These are phyloP conservation scores for Exophiala calicioides DNA, from an alignment of 2,329 filamentous ascomycete species.

Conservation along the genomic window DNA sequence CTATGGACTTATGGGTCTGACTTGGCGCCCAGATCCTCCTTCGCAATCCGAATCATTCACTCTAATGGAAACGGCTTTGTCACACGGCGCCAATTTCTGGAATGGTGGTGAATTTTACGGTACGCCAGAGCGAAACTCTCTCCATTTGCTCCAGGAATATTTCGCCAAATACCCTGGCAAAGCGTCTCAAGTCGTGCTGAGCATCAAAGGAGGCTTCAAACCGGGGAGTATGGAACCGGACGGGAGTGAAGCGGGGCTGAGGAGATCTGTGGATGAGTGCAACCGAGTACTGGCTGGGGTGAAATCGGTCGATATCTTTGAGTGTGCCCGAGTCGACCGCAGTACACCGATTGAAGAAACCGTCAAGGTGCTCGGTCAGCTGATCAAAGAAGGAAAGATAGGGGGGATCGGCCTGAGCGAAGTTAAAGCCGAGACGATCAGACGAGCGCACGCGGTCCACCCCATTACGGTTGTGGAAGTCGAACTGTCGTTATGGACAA, in stretches of 20 bases:
- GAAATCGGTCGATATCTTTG: slow-evolving; percentile 57
- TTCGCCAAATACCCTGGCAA: slow-evolving; percentile 65
- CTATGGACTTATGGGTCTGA: slow-evolving; percentile 35
- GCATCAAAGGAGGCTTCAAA: slow-evolving; percentile 59
- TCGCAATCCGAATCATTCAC: slow-evolving; percentile 44
- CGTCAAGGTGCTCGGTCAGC: slow-evolving; percentile 39
- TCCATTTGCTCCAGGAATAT: slow-evolving; percentile 62
- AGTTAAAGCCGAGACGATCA: slow-evolving; percentile 51
- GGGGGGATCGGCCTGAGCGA: slow-evolving; percentile 55
- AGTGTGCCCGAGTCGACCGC: slow-evolving; percentile 58
- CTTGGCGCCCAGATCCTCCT: slow-evolving; percentile 8
- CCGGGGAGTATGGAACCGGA: slow-evolving; percentile 40
- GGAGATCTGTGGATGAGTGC: slow-evolving; percentile 59
- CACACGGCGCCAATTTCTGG: slow-evolving; percentile 54
- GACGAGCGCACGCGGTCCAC: slow-evolving; percentile 52
- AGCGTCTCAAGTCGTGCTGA: slow-evolving; percentile 60
- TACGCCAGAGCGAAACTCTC: slow-evolving; percentile 57
- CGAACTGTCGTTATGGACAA: slow-evolving; percentile 55
- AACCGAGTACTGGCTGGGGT: slow-evolving; percentile 53
- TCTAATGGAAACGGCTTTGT: slow-evolving; percentile 58
- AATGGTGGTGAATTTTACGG: slow-evolving; percentile 69
- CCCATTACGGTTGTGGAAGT: slow-evolving; percentile 56
- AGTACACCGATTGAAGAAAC: slow-evolving; percentile 52
- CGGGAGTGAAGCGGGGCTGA: slow-evolving; percentile 56
- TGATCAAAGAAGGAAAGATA: slow-evolving; percentile 52